Evolutionary conservation across 202 grass and related monocot species (phyloP), one percentile per base, ranked within the genome.

Genomic region (Carex sylvatica): DNA sequence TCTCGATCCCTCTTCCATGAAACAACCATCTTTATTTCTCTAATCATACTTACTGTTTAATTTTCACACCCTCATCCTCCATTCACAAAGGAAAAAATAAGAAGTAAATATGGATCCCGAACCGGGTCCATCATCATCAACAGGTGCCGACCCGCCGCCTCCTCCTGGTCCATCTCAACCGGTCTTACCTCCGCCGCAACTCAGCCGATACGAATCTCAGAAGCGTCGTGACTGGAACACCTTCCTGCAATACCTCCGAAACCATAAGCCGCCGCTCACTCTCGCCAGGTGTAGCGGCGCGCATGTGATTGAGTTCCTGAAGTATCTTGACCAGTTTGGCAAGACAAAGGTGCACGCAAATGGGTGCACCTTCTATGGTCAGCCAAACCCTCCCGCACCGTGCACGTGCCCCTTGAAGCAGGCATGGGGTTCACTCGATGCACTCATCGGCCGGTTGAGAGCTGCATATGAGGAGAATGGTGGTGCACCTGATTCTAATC

Each of bases 211-310:
- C 83, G 96, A 96, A 80, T 89, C 96, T 68, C 96, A 99, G 91
- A 99, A 99, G 88, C 84, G 96, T 7, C 65, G 96, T 54, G 96
- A 99, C 88, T 99, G 96, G 96, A 99, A 92, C 89, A 96, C 96
- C 71, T 99, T 99, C 85, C 88, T 99, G 84, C 91, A 95, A 87
- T 99, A 99, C 89, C 93, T 99, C 80, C 91, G 88, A 44, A 96
- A 96, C 83, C 96, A 99, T 88, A 90, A 84, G 74, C 96, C 96
- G 26, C 96, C 96, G 80, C 92, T 99, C 86, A 93, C 91, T 82
- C 91, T 99, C 65, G 86, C 93, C 42, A 84, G 93, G 58, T 99
- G 96, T 87, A 99, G 96, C 85, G 96, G 96, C 15, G 96, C 96
- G 33, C 96, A 96, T 73, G 96, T 99, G 38, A 99, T 99, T 82